Conservation (phyloP, 495 filamentous ascomycete species). For the Emericellopsis terricola region DNA sequence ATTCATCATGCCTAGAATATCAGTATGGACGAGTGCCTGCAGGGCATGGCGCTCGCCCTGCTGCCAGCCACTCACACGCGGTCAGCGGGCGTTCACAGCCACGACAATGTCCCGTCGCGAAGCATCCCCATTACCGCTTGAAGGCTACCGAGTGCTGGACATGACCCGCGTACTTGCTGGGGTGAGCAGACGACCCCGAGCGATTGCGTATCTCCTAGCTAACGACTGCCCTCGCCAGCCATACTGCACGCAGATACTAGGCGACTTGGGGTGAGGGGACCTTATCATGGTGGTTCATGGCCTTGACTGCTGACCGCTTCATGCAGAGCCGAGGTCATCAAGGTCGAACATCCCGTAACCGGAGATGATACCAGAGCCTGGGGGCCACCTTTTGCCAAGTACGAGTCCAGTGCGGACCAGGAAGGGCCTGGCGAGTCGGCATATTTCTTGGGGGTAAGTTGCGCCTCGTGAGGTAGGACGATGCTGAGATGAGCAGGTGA, state of each 20-base stretch:
- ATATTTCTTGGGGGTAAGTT: conserved; percentile 71
- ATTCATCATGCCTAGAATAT: no score
- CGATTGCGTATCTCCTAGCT: neutral
- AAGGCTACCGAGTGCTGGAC: conserved; percentile 77
- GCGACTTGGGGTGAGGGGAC: conserved; percentile 68
- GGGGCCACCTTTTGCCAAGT: conserved; percentile 86
- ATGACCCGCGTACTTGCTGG: conserved; percentile 94
- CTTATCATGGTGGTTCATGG: neutral
- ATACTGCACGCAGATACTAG: conserved; percentile 93
- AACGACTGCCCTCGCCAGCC: conserved; percentile 35
- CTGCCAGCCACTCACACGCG: no score
- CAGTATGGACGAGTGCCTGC: no score
- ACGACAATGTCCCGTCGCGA: no score
- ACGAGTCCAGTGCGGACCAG: conserved; percentile 35
- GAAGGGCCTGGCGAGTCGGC: conserved; percentile 81
- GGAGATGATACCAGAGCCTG: conserved; percentile 93
- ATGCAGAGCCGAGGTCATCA: conserved; percentile 81
- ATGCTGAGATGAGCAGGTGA: conserved; percentile 39
- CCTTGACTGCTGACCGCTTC: conserved; percentile 8
- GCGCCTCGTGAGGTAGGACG: neutral
- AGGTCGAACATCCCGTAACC: conserved; percentile 79
- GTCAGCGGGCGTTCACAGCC: no score
- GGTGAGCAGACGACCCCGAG: conserved; percentile 32
- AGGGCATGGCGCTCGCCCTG: no score
- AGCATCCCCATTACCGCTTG: no score